phyloP scores from a whole-genome alignment of 2,329 filamentous ascomycete genomes.

The Trichoderma asperellum region DNA sequence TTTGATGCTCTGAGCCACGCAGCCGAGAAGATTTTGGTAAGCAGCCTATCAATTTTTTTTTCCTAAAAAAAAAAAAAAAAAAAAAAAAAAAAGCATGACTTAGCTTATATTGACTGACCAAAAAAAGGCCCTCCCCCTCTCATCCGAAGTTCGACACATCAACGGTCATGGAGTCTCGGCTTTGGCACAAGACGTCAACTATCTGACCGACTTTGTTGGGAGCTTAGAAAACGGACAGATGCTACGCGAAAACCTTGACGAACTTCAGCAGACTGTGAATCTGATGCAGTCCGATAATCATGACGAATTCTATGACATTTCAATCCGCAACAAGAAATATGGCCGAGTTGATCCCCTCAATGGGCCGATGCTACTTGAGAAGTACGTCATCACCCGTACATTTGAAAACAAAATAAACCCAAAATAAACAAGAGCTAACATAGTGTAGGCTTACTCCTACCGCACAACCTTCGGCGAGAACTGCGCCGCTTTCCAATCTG shows the following conservation, averaged over 20 bases:
- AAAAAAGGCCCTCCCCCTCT: conserved; percentile 70
- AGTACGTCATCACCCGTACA: conserved; percentile 56
- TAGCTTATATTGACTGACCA: neutral
- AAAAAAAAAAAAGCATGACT: neutral
- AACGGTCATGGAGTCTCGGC: conserved; percentile 83
- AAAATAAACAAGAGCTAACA: conserved; percentile 8
- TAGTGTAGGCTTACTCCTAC: conserved; percentile 63
- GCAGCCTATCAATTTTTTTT: conserved; percentile 32
- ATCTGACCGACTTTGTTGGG: conserved; percentile 84
- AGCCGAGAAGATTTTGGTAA: conserved; percentile 78
- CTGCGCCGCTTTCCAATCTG: conserved; percentile 70
- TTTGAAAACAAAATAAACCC: neutral
- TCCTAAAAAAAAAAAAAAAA: neutral
- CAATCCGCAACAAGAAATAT: conserved; percentile 88
- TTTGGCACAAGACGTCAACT: conserved; percentile 80
- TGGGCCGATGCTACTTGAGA: conserved; percentile 87
- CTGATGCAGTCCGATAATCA: conserved; percentile 86
- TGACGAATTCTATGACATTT: conserved; percentile 97
- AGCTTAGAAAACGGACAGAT: conserved; percentile 83
- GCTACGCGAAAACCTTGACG: conserved; percentile 85
- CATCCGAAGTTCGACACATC: conserved; percentile 79
- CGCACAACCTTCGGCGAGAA: conserved; percentile 61
- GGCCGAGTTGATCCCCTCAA: conserved; percentile 89
- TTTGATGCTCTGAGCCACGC: conserved; percentile 94
- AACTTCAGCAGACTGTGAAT: conserved; percentile 88